These are phyloP conservation scores for Cafeteria roenbergensis DNA, from an alignment of 108 stramenopile genomes.

Conservation along the genomic window DNA sequence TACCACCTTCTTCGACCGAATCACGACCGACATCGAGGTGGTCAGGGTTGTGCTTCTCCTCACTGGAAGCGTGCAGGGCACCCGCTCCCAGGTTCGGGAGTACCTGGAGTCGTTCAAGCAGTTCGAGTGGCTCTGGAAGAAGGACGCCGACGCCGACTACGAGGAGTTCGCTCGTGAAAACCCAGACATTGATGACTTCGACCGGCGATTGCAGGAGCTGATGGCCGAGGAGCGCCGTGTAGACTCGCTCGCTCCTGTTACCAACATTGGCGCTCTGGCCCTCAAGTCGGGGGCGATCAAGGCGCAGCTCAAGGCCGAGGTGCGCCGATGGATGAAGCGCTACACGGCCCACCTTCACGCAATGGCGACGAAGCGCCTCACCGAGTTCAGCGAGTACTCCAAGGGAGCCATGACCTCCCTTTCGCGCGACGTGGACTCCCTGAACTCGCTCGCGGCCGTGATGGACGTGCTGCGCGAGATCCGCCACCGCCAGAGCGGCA, in stretches of 20 bases:
- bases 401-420: conserved; percentile 30
- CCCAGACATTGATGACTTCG: conserved; percentile 39
- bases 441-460: conserved; percentile 41
- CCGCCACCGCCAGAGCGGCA: conserved; percentile 44
- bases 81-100: conserved; percentile 33
- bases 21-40: conserved; percentile 46
- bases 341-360: conserved; percentile 48
- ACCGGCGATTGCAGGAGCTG: conserved; percentile 31
- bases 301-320: conserved; percentile 39
- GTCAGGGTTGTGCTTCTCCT: conserved; percentile 46
- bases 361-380: conserved; percentile 37
- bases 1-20: conserved; percentile 29
- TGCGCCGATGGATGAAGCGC: conserved; percentile 44
- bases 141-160: conserved; percentile 45
- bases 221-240: conserved; percentile 39
- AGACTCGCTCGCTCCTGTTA: conserved; percentile 29
- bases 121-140: conserved; percentile 57
- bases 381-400: conserved; percentile 39
- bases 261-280: conserved; percentile 41
- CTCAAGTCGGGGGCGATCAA: conserved; percentile 49
- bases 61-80: conserved; percentile 46
- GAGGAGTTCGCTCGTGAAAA: conserved; percentile 26
- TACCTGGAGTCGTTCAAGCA: conserved; percentile 35
- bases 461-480: conserved; percentile 49
- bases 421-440: conserved; percentile 33